Percentiles rank a stretch among this genome's conserved stretches.
Conservation (phyloP, 2,329 filamentous ascomycete species). For the Zymoseptoria ardabiliae region DNA sequence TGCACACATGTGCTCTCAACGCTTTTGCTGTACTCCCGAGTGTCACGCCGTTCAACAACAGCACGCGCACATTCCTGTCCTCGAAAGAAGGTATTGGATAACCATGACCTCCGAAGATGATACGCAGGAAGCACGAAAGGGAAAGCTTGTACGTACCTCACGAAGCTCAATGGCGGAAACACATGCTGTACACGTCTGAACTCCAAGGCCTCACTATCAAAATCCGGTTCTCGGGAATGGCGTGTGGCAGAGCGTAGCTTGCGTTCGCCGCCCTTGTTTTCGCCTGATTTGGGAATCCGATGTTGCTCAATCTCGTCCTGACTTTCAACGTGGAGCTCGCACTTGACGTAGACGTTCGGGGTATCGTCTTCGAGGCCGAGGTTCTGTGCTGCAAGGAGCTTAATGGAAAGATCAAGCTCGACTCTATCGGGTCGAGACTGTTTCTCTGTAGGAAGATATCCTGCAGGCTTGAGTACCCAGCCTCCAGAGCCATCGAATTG, state of each 20-base stretch:
- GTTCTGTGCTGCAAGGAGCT: constrained; percentile 68
- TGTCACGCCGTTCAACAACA: background rate
- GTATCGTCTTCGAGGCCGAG: constrained; percentile 51
- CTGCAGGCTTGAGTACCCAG: constrained; percentile 77
- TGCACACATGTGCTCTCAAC: constrained; percentile 5
- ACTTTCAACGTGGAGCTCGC: constrained; percentile 73
- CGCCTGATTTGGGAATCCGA: constrained; percentile 39
- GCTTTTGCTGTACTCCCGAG: constrained; percentile 4
- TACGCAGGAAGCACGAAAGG: background rate
- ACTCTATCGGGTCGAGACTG: constrained; percentile 14
- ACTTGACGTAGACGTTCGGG: constrained; percentile 65
- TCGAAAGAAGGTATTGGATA: background rate
- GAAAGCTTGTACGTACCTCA: constrained; percentile 34
- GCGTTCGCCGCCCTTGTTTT: constrained; percentile 47
- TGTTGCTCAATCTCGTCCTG: constrained; percentile 41
- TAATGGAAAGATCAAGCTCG: constrained; percentile 60
- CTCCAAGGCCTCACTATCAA: constrained; percentile 36
- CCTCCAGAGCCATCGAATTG: constrained; percentile 79
- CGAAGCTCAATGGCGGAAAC: constrained; percentile 41
- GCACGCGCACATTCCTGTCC: background rate
- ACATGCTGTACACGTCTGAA: constrained; percentile 39
- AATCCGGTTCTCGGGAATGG: constrained; percentile 38
- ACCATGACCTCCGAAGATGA: background rate
- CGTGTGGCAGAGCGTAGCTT: constrained; percentile 42
- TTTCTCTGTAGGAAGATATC: constrained; percentile 49